These are phyloP conservation scores for Primulina tabacum DNA, from an alignment of 257 asterid genomes.

Conservation along the genomic window DNA sequence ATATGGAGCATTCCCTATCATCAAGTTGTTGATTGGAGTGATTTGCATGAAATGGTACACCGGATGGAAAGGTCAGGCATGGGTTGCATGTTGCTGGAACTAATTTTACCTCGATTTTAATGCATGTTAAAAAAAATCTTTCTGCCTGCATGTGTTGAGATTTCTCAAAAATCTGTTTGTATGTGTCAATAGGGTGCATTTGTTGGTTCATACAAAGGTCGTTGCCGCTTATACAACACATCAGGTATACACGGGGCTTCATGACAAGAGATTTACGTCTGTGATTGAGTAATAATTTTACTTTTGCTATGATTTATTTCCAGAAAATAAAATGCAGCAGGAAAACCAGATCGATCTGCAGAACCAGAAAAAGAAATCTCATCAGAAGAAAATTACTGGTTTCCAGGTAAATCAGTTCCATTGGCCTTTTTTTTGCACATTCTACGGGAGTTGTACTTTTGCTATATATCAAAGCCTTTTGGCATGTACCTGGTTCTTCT, in stretches of 20 bases:
- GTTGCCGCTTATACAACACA: constrained; percentile 72
- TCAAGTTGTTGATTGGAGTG: constrained; percentile 71
- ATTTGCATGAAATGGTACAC: constrained; percentile 65
- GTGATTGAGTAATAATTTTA: constrained; percentile 15
- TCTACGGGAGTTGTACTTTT: no score
- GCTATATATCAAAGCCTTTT: no score
- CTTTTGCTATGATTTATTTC: constrained; percentile 16
- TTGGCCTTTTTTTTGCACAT: background rate
- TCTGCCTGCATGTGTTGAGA: background rate
- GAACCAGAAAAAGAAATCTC: constrained; percentile 83
- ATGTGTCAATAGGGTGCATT: constrained; percentile 65
- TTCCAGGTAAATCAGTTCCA: constrained; percentile 61
- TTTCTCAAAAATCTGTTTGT: constrained; percentile 1
- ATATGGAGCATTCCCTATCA: constrained; percentile 63
- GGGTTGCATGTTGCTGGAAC: constrained; percentile 10
- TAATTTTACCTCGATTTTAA: constrained; percentile 11
- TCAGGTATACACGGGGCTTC: constrained; percentile 46
- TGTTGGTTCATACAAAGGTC: constrained; percentile 97
- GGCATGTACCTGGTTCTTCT: no score
- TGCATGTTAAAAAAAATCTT: background rate
- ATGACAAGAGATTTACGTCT: constrained; percentile 13
- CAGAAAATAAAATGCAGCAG: constrained; percentile 77
- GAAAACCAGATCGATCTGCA: constrained; percentile 74
- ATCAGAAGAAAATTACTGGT: constrained; percentile 93
- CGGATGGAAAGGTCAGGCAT: constrained; percentile 63